Percentiles rank a stretch among this genome's conserved stretches.
Evolutionary conservation across 805 yeast genomes (phyloP).

Genomic region (Metschnikowia picachoensis): DNA sequence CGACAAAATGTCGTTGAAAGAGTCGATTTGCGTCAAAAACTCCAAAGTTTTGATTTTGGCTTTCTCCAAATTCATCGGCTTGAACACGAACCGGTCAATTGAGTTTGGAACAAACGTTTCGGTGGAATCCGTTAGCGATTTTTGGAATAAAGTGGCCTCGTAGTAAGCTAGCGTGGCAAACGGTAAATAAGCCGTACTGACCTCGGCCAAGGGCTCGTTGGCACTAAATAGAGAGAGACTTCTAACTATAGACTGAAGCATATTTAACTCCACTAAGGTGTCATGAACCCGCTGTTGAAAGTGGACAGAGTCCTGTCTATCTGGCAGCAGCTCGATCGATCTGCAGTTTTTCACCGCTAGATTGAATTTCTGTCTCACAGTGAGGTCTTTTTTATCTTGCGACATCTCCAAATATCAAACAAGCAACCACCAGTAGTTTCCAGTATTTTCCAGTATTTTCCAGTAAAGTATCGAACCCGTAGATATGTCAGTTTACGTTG

Average conservation of each 20-base stretch:
- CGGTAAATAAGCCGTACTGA: slow-evolving; percentile 59
- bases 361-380: slow-evolving; percentile 12
- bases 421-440: too few species aligned
- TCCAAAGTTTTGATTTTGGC: slow-evolving; percentile 44
- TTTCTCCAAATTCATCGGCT: slow-evolving; percentile 25
- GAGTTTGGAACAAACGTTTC: slow-evolving; percentile 12
- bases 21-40: slow-evolving; percentile 16
- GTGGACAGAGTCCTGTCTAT: slow-evolving; percentile 40
- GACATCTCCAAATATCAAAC: too few species aligned
- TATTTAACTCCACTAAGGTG: slow-evolving; percentile 40
- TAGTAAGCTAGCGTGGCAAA: slow-evolving; percentile 59
- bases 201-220: slow-evolving; percentile 69
- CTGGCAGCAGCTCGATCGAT: slow-evolving; percentile 11
- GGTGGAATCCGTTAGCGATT: slow-evolving; percentile 11
- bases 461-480: too few species aligned
- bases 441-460: too few species aligned
- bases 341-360: slow-evolving; percentile 1
- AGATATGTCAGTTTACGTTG: too few species aligned
- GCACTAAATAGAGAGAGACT: slow-evolving; percentile 60
- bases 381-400: slow-evolving; percentile 1
- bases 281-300: slow-evolving; percentile 37
- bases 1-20: slow-evolving; percentile 29
- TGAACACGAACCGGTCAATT: slow-evolving; percentile 2
- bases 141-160: slow-evolving; percentile 36
- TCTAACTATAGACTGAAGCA: slow-evolving; percentile 42